Evolutionary conservation across 495 filamentous ascomycete species (phyloP).

Genomic region (Penicillium longicatenatum): DNA sequence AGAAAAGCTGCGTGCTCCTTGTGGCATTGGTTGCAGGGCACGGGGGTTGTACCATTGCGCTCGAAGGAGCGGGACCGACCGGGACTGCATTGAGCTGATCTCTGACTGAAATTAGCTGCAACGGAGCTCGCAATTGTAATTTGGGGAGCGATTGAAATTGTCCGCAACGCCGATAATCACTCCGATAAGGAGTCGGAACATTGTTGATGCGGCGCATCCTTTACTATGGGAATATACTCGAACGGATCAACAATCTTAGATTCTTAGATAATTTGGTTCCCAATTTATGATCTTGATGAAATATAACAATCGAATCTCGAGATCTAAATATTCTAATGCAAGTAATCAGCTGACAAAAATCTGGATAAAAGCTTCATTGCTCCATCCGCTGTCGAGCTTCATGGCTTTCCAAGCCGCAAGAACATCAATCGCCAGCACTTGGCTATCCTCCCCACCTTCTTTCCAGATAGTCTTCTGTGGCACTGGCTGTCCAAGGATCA

Average conservation of each 20-base stretch:
- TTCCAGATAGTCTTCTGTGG: slow-evolving; percentile 68
- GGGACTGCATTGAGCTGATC: slow-evolving; percentile 33
- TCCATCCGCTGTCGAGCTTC: slow-evolving; percentile 72
- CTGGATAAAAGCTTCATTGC: slow-evolving; percentile 78
- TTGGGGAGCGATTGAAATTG: slow-evolving; percentile 11
- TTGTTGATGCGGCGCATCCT: slow-evolving; percentile 21
- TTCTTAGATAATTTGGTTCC: no score
- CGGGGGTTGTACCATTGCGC: slow-evolving; percentile 25
- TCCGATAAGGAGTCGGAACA: slow-evolving; percentile 31
- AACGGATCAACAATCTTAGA: neutral
- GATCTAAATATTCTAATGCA: neutral
- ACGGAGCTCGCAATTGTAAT: slow-evolving; percentile 12
- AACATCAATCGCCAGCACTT: slow-evolving; percentile 77
- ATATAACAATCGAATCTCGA: no score
- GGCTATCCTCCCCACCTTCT: slow-evolving; percentile 42
- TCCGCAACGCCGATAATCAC: slow-evolving; percentile 24
- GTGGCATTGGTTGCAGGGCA: slow-evolving; percentile 16
- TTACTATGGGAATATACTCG: neutral
- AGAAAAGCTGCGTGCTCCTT: slow-evolving; percentile 31
- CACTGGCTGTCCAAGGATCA: slow-evolving; percentile 68
- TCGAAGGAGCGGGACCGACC: slow-evolving; percentile 25
- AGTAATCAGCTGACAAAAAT: slow-evolving; percentile 49
- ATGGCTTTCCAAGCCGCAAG: slow-evolving; percentile 77
- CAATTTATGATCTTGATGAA: no score
- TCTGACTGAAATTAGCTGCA: slow-evolving; percentile 4